phyloP scores from a whole-genome alignment of 441 rosid species.

The Adansonia grandidieri region DNA sequence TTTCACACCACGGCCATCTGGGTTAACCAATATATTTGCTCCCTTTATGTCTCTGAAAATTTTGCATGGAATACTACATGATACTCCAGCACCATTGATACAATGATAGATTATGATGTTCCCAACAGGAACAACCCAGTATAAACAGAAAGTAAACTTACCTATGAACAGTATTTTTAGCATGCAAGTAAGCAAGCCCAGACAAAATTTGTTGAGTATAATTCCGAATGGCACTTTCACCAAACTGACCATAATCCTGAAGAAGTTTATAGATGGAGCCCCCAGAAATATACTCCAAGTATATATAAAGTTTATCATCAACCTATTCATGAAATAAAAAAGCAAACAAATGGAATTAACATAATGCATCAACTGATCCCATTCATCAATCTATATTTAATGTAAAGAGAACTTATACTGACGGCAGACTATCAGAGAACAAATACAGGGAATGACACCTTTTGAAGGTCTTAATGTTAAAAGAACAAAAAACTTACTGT shows the following conservation, averaged over 20 bases:
- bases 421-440: not conserved
- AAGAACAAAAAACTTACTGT: constrained; percentile 52
- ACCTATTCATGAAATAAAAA: constrained; percentile 51
- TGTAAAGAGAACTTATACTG: not conserved
- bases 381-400: not conserved
- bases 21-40: constrained; percentile 95
- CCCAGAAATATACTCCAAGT: constrained; percentile 96
- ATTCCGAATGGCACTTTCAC: constrained; percentile 88
- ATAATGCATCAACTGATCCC: not conserved
- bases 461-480: constrained; percentile 16
- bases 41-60: constrained; percentile 91
- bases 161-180: constrained; percentile 91
- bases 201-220: constrained; percentile 94
- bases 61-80: constrained; percentile 9
- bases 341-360: not conserved
- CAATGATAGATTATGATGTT: not conserved
- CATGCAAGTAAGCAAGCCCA: constrained; percentile 88
- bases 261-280: constrained; percentile 97
- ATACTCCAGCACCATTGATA: not conserved
- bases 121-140: not conserved
- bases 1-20: constrained; percentile 81
- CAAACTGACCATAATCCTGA: constrained; percentile 87
- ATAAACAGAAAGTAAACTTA: constrained; percentile 33
- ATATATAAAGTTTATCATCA: constrained; percentile 83
- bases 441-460: constrained; percentile 13